These are phyloP conservation scores for Mycena vitilis DNA, from an alignment of 768 basidiomycete genomes.

Conservation along the genomic window DNA sequence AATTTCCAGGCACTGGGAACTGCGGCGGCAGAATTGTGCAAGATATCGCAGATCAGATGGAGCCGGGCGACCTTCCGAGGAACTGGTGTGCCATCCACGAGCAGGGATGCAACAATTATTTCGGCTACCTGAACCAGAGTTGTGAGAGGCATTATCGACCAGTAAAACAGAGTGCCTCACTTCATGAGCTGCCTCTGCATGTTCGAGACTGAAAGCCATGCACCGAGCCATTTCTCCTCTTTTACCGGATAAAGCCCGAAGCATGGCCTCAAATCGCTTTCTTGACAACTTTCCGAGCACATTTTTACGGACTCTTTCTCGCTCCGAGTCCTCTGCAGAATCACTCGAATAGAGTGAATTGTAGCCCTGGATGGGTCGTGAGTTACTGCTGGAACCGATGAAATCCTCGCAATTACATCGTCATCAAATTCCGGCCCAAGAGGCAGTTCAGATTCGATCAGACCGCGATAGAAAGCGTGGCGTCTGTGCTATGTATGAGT, in stretches of 20 bases:
- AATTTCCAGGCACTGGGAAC: conserved; percentile 98
- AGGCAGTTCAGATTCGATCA: conserved; percentile 67
- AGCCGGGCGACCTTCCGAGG: conserved; percentile 96
- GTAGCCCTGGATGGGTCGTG: conserved; percentile 68
- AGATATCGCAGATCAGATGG: conserved; percentile 95
- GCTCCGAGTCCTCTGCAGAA: conserved; percentile 93
- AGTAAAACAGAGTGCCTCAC: conserved; percentile 52
- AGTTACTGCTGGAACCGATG: conserved; percentile 12
- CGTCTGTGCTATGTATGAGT: conserved; percentile 67
- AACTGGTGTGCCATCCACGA: conserved; percentile 94
- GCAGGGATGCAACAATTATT: conserved; percentile 88
- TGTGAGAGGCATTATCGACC: not conserved
- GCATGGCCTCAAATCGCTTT: conserved; percentile 89
- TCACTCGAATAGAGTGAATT: conserved; percentile 93
- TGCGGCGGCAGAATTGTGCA: conserved; percentile 95
- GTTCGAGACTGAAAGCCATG: conserved; percentile 97
- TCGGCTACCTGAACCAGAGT: conserved; percentile 76
- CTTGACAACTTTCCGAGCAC: conserved; percentile 83
- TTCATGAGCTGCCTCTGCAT: conserved; percentile 95
- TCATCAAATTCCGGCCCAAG: conserved; percentile 83
- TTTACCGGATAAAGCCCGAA: conserved; percentile 86
- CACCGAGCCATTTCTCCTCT: conserved; percentile 92
- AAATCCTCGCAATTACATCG: conserved; percentile 59
- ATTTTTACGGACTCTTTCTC: conserved; percentile 83
- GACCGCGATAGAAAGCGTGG: conserved; percentile 76